These are phyloP conservation scores for Chlamydomonas sp. DNA, from an alignment of 139 green algal genomes.

Conservation along the genomic window DNA sequence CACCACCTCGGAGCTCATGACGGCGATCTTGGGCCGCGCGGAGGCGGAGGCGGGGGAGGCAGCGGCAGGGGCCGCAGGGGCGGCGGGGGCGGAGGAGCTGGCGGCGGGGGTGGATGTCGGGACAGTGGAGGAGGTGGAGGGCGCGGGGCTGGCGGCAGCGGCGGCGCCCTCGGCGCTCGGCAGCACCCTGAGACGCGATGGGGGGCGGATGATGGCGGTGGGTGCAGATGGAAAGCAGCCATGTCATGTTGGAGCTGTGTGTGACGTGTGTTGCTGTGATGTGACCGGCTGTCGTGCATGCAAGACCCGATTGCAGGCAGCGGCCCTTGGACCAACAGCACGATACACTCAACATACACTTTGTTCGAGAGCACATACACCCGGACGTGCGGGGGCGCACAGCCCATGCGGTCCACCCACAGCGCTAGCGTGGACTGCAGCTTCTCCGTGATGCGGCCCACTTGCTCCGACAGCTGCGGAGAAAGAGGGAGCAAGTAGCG, in stretches of 20 bases:
- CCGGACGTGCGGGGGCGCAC: no score
- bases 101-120: neutral
- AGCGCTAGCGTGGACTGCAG: slow-evolving; percentile 36
- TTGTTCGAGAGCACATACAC: no score
- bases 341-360: no score
- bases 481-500: neutral
- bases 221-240: neutral
- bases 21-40: slow-evolving; percentile 50
- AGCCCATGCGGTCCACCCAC: neutral
- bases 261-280: no score
- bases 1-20: slow-evolving; percentile 89
- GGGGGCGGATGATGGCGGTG: neutral
- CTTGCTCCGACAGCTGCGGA: slow-evolving; percentile 51
- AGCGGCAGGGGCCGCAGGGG: neutral
- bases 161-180: neutral
- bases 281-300: no score
- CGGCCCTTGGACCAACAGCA: no score
- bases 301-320: no score
- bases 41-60: neutral
- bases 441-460: slow-evolving; percentile 52
- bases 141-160: neutral
- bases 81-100: neutral
- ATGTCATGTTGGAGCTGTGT: no score
- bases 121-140: neutral
- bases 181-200: neutral